A percentile compares a stretch with the other conserved stretches of the same genome.
Conservation (phyloP, 805 yeast species). For the Torulaspora microellipsoides region DNA sequence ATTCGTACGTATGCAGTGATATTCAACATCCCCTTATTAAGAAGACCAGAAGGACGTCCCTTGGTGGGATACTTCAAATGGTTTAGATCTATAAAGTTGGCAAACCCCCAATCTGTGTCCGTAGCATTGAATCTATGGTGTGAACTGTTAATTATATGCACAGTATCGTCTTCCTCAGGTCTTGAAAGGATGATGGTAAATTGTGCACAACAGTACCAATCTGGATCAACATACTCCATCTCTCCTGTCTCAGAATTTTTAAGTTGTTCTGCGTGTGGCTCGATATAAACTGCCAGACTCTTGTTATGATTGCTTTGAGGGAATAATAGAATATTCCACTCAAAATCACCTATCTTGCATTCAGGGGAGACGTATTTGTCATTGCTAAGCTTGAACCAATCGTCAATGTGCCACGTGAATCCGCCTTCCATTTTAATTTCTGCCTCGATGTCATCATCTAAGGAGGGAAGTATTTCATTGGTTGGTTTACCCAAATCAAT, state of each 20-base stretch:
- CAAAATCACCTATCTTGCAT: slow-evolving; percentile 55
- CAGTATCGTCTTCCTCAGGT: slow-evolving; percentile 56
- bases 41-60: slow-evolving; percentile 38
- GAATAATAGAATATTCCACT: slow-evolving; percentile 69
- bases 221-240: slow-evolving; percentile 36
- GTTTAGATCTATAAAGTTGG: slow-evolving; percentile 61
- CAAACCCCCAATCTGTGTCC: slow-evolving; percentile 96
- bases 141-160: slow-evolving; percentile 59
- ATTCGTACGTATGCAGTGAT: slow-evolving; percentile 74
- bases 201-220: slow-evolving; percentile 89
- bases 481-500: slow-evolving; percentile 22
- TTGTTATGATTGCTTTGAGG: slow-evolving; percentile 67
- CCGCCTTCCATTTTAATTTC: slow-evolving; percentile 32
- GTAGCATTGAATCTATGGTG: slow-evolving; percentile 70
- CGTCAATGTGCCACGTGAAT: slow-evolving; percentile 48
- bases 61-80: slow-evolving; percentile 40
- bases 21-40: slow-evolving; percentile 54
- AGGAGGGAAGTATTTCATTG: slow-evolving; percentile 21
- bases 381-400: slow-evolving; percentile 44
- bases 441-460: slow-evolving; percentile 18
- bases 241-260: slow-evolving; percentile 28
- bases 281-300: slow-evolving; percentile 70
- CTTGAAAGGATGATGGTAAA: slow-evolving; percentile 83
- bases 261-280: slow-evolving; percentile 50
- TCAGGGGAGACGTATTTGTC: slow-evolving; percentile 39